Base-by-base conservation (phyloP, 805 yeast genomes). In the Sugiyamaella lignohabitans region DNA sequence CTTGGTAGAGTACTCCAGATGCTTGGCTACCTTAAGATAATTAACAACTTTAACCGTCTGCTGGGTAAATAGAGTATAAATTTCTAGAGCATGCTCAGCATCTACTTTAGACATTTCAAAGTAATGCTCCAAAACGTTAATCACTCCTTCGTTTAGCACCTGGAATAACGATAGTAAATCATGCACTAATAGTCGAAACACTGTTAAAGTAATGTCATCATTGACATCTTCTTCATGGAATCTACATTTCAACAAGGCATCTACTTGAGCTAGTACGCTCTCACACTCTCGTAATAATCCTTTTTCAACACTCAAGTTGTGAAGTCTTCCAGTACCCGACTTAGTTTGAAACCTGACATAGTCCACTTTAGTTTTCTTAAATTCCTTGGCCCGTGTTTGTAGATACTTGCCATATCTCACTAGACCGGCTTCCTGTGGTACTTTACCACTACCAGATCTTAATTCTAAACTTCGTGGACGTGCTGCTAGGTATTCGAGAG, bases 141-240 rank as follows among this genome's bases (percentile, higher is more conserved):
- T 89, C 21, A 93, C 95, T 34, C 98, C 98, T 66, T 93, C 98
- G 66, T 93, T 93, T 55, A 93, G 70, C 40, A 86, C 82, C 66
- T 91, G 96, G 67, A 87, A 94, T 35, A 93, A 69, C 1, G 89
- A 78, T 54, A 93, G 72, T 52, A 91, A 71, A 63, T 93, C 98
- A 57, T 84, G 85, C n/a, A 91, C 95, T 41, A 93, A 73, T 67
- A 91, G 73, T 48, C 95, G 73, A 69, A 91, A 93, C 24, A 91
- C 84, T 36, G 91, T 84, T 53, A 91, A 70, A 19, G 87, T 67
- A 41, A 93, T 75, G 59, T 93, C 97, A 64, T 88, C 88, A 54
- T 80, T 82, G 18, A 57, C 55, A 56, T 91, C 97, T 47, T 74
- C 74, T 61, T 88, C 95, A 58, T 76, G 73, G 59, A 84, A 86